Percentiles rank a stretch among this genome's conserved stretches.
phyloP scores from a whole-genome alignment of 2,329 filamentous ascomycete species.

The Phyllosticta citrichinensis region DNA sequence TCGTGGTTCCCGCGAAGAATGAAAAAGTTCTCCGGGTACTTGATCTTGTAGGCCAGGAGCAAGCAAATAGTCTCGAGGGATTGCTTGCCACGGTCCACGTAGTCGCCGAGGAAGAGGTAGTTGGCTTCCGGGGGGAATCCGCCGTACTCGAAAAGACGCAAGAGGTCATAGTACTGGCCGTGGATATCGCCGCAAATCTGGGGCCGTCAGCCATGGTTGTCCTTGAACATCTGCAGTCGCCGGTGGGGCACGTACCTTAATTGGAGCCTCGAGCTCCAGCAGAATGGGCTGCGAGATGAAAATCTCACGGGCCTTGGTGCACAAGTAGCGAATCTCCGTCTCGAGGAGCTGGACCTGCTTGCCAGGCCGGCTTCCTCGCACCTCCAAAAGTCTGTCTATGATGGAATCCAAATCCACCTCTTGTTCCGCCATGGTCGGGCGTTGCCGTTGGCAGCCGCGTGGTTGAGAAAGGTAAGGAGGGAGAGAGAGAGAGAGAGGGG shows the following conservation, averaged over 20 bases:
- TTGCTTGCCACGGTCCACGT: constrained; percentile 98
- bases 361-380: constrained; percentile 91
- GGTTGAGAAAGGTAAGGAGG: constrained; percentile 1
- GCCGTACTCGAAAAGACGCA: constrained; percentile 95
- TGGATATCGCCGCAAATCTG: constrained; percentile 99
- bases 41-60: constrained; percentile 97
- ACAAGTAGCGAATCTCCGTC: constrained; percentile 91
- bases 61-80: constrained; percentile 97
- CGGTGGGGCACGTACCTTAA: constrained; percentile 60
- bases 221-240: not conserved
- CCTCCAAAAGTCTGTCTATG: constrained; percentile 96
- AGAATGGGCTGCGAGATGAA: constrained; percentile 99
- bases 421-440: constrained; percentile 60
- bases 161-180: constrained; percentile 96
- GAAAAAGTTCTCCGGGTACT: constrained; percentile 99
- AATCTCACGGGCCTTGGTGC: constrained; percentile 97
- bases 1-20: constrained; percentile 97
- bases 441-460: constrained; percentile 21
- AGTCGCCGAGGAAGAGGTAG: constrained; percentile 98
- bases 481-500: not conserved
- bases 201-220: not conserved
- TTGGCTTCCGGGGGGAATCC: constrained; percentile 98
- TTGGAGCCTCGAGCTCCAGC: constrained; percentile 93
- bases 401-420: constrained; percentile 99
- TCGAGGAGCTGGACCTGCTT: constrained; percentile 98